Conservation (phyloP, 371 early-diverging fungal genomes). For the Rhizopus arrhizus region DNA sequence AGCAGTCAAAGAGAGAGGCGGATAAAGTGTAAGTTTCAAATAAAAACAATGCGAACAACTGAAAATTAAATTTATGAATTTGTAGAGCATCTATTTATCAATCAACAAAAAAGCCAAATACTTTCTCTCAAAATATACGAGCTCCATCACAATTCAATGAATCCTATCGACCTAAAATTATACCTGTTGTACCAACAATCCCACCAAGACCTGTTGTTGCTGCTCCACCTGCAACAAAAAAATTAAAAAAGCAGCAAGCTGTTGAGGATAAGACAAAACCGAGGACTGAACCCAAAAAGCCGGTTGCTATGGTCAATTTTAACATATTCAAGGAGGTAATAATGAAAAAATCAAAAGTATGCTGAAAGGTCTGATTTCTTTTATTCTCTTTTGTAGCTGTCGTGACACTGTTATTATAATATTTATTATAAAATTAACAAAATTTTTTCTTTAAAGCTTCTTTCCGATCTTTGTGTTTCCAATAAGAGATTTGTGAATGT, state of each 20-base stretch:
- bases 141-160: conserved; percentile 16
- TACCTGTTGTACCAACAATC: not conserved
- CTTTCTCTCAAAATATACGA: conserved; percentile 6
- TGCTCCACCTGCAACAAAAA: conserved; percentile 7
- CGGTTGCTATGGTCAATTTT: conserved; percentile 37
- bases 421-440: not conserved
- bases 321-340: conserved; percentile 36
- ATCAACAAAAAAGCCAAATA: conserved; percentile 8
- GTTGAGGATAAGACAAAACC: conserved; percentile 5
- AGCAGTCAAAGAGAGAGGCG: conserved; percentile 37
- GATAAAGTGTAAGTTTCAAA: conserved; percentile 30
- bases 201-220: conserved; percentile 6
- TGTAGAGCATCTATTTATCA: conserved; percentile 36
- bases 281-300: conserved; percentile 15
- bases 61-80: not conserved
- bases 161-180: conserved; percentile 19
- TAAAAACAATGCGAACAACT: not conserved
- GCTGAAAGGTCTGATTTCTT: not conserved
- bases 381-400: conserved; percentile 1
- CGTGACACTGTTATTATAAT: not conserved
- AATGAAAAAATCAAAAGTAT: not conserved
- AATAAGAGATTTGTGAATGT: conserved; percentile 75
- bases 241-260: not conserved
- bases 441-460: conserved; percentile 36
- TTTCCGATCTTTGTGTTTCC: conserved; percentile 62